Base-by-base conservation (phyloP, 2,329 filamentous ascomycete genomes). In the Shiraia sp. region DNA sequence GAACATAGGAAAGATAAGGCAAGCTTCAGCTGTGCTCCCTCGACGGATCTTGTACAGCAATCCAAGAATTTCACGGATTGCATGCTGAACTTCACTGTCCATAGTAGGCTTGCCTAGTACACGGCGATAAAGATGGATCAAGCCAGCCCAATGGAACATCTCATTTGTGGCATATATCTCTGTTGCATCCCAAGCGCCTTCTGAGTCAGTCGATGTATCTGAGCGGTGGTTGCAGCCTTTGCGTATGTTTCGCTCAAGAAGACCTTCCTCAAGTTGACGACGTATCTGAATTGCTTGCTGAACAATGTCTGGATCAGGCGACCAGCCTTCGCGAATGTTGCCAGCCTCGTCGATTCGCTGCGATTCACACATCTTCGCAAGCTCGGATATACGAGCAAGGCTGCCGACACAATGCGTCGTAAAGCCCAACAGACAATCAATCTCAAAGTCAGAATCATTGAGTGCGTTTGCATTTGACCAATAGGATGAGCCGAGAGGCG, bases 391-490 rank as follows among this genome's bases (percentile, higher is more conserved):
- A 42, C 83, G 81, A 1, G 86, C 84, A 8, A 93, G 76, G 25
- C 88, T 79, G 30, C 82, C 79, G 19, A 89, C 79, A 57, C 85
- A 90, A 25, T 81, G 79, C 15, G 81, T 85, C 0, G 86, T 89
- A 69, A 90, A 91, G 7, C 88, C 88, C 57, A 89, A 83, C 48
- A 91, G 84, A 67, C 87, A 93, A 69, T 90, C 88, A 42, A 91
- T 88, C 44, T 86, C 76, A 55, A 80, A 83, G 32, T 81, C 85
- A 50, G 85, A 79, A 40, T 82, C 79, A 24, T 80, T 75, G 3
- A 72, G 61, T 4, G 75, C 74, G 42, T 78, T 77, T 17, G 61
- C 51, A 0, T 37, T 50, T 9, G 76, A 59, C 64, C 67, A 71
- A 51, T 77, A 76, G 27, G 64, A 67, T 2, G 61, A 56, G 30